Evolutionary conservation across 2,329 filamentous ascomycete species (phyloP), one percentile per base, ranked within the genome.

Genomic region (Diplodia sapinea): DNA sequence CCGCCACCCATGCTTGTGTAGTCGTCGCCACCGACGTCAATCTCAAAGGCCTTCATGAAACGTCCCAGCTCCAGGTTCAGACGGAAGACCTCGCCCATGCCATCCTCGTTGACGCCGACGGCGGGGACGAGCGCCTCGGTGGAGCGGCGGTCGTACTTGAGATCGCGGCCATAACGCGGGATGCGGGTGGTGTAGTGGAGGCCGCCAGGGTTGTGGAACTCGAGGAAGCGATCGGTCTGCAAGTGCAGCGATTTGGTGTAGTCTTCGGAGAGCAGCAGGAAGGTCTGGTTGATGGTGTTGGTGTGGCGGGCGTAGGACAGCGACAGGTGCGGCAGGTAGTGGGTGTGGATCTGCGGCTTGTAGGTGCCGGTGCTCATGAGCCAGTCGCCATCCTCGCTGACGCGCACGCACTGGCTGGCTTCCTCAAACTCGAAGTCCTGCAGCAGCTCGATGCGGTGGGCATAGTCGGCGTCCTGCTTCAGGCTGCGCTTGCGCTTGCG

Each of bases 371-470:
- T 96, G 74, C 92, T 96, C 92, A 97, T 95, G 50, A 95, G 88
- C 94, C 95, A 99, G 77, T 98, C 90, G 59, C 94, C 94, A 86
- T 99, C 95, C 68, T 97, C 94, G 73, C 92, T 97, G 70, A 95
- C 88, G 61, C 93, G 88, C 70, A 99, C 88, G 77, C 94, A 97
- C 72, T 90, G 88, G 76, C 93, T 97, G 50, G 96, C 94, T 80
- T 97, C 94, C 74, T 97, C 94, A 74, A 99, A 98, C 76, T 96
- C 94, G 79, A 99, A 99, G 77, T 99, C 95, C 75, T 99, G 95
- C 47, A 99, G 86, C 68, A 99, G 85, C 79, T 99, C 95, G 73
- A 99, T 90, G 71, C 95, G 91, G 78, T 93, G 97, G 70, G 94
- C 90, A 80, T 94, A 98, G 77, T 97, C 94, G 69, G 91, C 85